Conservation (phyloP, 1,284 basidiomycete genomes). For the Retiboletus flavoniger region DNA sequence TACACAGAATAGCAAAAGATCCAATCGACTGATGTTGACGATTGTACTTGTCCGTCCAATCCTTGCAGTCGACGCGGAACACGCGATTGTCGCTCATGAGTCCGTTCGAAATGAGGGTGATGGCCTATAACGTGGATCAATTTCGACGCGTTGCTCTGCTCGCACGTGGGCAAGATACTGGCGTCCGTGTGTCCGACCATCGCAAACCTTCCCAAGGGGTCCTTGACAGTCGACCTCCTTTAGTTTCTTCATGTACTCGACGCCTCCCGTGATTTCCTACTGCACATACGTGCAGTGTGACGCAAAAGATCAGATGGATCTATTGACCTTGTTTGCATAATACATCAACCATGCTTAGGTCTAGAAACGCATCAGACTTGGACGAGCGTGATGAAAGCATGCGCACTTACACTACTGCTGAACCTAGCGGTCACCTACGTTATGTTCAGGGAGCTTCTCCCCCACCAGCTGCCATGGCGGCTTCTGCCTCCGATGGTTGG, state of each 20-base stretch:
- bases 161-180: not conserved
- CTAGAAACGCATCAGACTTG: no score
- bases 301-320: not conserved
- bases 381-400: no score
- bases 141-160: not conserved
- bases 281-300: not conserved
- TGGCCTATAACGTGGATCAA: not conserved
- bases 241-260: not conserved
- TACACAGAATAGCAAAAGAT: not conserved
- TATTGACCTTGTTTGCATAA: constrained; percentile 2
- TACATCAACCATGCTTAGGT: not conserved
- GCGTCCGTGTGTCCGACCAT: not conserved
- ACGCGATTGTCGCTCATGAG: constrained; percentile 3
- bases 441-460: constrained; percentile 1
- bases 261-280: not conserved
- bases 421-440: not conserved
- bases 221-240: not conserved
- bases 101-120: not conserved
- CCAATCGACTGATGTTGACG: not conserved
- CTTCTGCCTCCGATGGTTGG: not conserved
- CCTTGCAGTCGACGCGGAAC: not conserved
- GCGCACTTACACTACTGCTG: not conserved
- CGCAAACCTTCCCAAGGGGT: not conserved
- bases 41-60: not conserved
- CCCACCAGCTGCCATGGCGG: not conserved